A percentile compares a stretch with the other conserved stretches of the same genome.
These are phyloP conservation scores for Colletotrichum chrysophilum DNA, from an alignment of 2,329 filamentous ascomycete species.

Conservation along the genomic window DNA sequence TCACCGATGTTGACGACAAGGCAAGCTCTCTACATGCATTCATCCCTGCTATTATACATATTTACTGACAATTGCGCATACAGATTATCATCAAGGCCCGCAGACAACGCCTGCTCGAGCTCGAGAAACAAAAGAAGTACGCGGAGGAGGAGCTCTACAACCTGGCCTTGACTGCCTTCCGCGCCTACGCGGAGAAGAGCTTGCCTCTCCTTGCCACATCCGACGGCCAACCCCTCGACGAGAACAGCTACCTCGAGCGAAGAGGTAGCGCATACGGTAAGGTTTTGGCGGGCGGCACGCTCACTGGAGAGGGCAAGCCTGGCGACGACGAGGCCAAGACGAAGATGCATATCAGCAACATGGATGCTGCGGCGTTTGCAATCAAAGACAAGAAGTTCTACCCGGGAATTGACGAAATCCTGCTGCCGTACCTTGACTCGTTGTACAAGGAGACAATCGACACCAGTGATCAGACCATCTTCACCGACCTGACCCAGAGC, in stretches of 20 bases:
- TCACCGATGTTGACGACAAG: conserved; percentile 84
- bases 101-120: conserved; percentile 81
- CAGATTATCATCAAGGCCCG: conserved; percentile 69
- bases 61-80: background rate
- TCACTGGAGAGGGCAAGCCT: conserved; percentile 63
- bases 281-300: conserved; percentile 59
- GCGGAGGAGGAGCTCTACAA: conserved; percentile 50
- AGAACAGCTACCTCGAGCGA: conserved; percentile 53
- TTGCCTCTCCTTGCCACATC: conserved; percentile 55
- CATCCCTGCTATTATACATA: too few relatives aligned
- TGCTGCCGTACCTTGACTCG: conserved; percentile 83
- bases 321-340: conserved; percentile 84
- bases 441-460: conserved; percentile 67
- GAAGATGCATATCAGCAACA: conserved; percentile 84
- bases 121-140: conserved; percentile 73
- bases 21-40: conserved; percentile 35
- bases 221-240: conserved; percentile 47
- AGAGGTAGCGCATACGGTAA: conserved; percentile 59
- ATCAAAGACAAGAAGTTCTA: conserved; percentile 56
- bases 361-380: conserved; percentile 55
- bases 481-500: conserved; percentile 82
- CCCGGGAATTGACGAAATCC: conserved; percentile 65
- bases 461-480: conserved; percentile 72
- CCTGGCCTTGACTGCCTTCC: conserved; percentile 58
- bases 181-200: conserved; percentile 59